A percentile compares a stretch with the other conserved stretches of the same genome.
Conservation (phyloP, 768 basidiomycete genomes). For the Agrocybe praecox region DNA sequence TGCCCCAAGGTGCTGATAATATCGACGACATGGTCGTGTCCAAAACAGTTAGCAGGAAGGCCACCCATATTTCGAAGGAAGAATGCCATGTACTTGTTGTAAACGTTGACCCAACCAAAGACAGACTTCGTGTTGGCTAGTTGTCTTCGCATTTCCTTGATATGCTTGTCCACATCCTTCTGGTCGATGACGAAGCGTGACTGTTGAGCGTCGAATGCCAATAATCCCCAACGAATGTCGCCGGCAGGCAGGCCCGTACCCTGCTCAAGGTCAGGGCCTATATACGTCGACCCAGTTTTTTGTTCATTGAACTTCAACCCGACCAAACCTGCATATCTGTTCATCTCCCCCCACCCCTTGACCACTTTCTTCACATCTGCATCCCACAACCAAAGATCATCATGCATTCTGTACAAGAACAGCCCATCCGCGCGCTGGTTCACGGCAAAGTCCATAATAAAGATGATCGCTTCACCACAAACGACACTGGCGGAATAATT, state of each 20-base stretch:
- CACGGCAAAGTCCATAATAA: slow-evolving; percentile 50
- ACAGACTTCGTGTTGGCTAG: slow-evolving; percentile 35
- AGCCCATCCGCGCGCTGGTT: slow-evolving; percentile 44
- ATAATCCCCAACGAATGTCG: slow-evolving; percentile 41
- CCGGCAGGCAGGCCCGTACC: slow-evolving; percentile 30
- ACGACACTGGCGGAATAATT: slow-evolving; percentile 40
- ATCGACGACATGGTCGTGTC: slow-evolving; percentile 30
- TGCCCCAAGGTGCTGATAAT: slow-evolving; percentile 33
- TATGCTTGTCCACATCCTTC: slow-evolving; percentile 34
- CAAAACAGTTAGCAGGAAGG: slow-evolving; percentile 33
- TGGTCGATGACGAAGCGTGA: slow-evolving; percentile 39
- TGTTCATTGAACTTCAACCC: slow-evolving; percentile 42
- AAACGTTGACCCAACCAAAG: slow-evolving; percentile 39
- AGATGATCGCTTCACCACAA: slow-evolving; percentile 43
- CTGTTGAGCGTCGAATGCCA: slow-evolving; percentile 31
- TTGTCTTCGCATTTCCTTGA: slow-evolving; percentile 38
- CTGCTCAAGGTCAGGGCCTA: slow-evolving; percentile 20
- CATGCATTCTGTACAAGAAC: slow-evolving; percentile 46
- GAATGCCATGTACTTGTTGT: slow-evolving; percentile 43
- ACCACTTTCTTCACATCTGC: slow-evolving; percentile 32
- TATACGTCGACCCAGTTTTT: slow-evolving; percentile 44
- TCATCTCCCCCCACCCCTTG: slow-evolving; percentile 43
- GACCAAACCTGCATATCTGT: slow-evolving; percentile 37
- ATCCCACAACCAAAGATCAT: slow-evolving; percentile 49
- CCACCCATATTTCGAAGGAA: slow-evolving; percentile 39